phyloP scores from a whole-genome alignment of 129 eudicot species.

The Scalesia atractyloides region DNA sequence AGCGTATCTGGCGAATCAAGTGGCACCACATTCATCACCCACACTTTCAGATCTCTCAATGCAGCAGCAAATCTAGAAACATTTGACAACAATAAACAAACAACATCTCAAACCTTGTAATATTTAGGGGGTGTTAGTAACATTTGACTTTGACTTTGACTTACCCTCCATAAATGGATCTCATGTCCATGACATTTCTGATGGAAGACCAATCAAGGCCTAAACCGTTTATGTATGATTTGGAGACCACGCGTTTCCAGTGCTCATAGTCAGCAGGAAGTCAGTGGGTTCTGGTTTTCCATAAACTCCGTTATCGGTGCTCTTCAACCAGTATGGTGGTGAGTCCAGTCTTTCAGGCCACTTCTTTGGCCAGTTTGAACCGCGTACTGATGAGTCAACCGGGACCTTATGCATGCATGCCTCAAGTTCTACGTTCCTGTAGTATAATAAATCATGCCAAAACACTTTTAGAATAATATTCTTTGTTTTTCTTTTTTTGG shows the following conservation, averaged over 20 bases:
- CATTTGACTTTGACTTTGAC: neutral
- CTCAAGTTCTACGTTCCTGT: constrained; percentile 62
- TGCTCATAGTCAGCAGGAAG: constrained; percentile 50
- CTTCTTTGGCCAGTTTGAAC: constrained; percentile 55
- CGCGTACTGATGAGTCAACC: constrained; percentile 38
- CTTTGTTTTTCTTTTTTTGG: neutral
- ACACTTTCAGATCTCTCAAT: constrained; percentile 47
- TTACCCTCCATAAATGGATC: constrained; percentile 76
- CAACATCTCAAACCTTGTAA: neutral
- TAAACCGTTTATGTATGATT: constrained; percentile 53
- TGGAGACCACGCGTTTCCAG: constrained; percentile 53
- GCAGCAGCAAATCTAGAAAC: constrained; percentile 65
- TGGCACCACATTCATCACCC: constrained; percentile 74
- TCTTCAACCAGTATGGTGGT: constrained; percentile 57
- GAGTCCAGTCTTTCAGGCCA: constrained; percentile 65
- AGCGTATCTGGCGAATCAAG: constrained; percentile 60
- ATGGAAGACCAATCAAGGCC: constrained; percentile 64
- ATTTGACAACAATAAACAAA: constrained; percentile 10
- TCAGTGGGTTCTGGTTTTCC: constrained; percentile 55
- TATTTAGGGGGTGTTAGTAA: neutral
- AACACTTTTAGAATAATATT: neutral
- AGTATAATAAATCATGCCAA: constrained; percentile 14
- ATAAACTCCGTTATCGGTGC: constrained; percentile 50
- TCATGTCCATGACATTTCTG: constrained; percentile 76
- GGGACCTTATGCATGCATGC: constrained; percentile 63